Evolutionary conservation across 805 yeast species (phyloP), one percentile per base, ranked within the genome.

Genomic region (Grigorovia jiainica): DNA sequence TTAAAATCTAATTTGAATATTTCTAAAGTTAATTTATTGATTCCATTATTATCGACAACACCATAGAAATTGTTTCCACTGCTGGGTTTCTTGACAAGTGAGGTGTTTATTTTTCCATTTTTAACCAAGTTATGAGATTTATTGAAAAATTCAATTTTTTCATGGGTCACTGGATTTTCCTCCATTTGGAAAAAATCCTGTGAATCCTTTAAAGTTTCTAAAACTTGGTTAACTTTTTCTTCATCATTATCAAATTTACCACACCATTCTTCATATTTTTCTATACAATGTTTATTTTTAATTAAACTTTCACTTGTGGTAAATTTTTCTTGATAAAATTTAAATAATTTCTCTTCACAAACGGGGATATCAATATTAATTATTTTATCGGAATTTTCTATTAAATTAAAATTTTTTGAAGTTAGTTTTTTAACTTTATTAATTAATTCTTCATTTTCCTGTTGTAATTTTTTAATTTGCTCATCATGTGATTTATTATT

Each of bases 281-380:
- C n/a, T n/a, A n/a, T n/a, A n/a, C n/a, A n/a, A n/a, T n/a, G n/a
- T 48, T 48, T n/a, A 55, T 40, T 6, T 52, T 48, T n/a, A n/a
- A n/a, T n/a, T n/a, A n/a, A n/a, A n/a, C n/a, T n/a, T n/a, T n/a
- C n/a, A n/a, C n/a, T n/a, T n/a, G n/a, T n/a, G n/a, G n/a, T n/a
- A n/a, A n/a, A n/a, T n/a, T n/a, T n/a, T n/a, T n/a, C n/a, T 11
- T 54, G 36, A 37, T 50, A 59, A 45, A 54, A 53, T 5, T 55
- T 52, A 40, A 52, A 53, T 8, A 57, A 33, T 6, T 46, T 50
- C 20, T 49, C 38, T 31, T 52, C 41, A 6, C 43, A 36, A 16
- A 47, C 48, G 1, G 55, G 50, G 18, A 58, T 47, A 37, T 54
- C 39, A 13, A 17, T 17, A n/a, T n/a, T n/a, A n/a, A n/a, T n/a